A percentile compares a stretch with the other conserved stretches of the same genome.
Conservation (phyloP, 2,329 filamentous ascomycete genomes). For the Penicillium hordei region DNA sequence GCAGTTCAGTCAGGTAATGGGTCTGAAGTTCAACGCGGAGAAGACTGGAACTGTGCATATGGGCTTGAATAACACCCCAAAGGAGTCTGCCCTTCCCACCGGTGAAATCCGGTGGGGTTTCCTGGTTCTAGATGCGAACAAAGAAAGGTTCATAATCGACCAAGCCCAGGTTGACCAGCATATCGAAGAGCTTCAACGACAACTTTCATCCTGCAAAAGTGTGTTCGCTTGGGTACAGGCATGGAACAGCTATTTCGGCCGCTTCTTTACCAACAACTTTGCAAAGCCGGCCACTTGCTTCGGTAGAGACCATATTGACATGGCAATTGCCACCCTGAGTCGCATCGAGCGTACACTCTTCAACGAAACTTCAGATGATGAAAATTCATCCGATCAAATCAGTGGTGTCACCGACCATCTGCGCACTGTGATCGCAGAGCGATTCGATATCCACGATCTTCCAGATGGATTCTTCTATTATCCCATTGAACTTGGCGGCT, state of each 20-base stretch:
- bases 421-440: conserved; percentile 51
- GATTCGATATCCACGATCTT: conserved; percentile 52
- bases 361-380: conserved; percentile 24
- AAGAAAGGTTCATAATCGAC: conserved; percentile 61
- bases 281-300: conserved; percentile 57
- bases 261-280: conserved; percentile 61
- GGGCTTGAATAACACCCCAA: conserved; percentile 16
- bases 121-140: conserved; percentile 54
- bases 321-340: conserved; percentile 53
- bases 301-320: conserved; percentile 56
- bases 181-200: conserved; percentile 58
- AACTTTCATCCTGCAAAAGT: conserved; percentile 57
- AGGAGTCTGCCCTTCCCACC: conserved; percentile 42
- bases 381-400: conserved; percentile 8
- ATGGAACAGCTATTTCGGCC: conserved; percentile 59
- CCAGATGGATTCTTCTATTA: conserved; percentile 56
- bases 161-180: conserved; percentile 59
- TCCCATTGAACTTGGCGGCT: conserved; percentile 52
- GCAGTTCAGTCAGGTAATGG: conserved; percentile 56
- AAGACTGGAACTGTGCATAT: conserved; percentile 57
- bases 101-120: conserved; percentile 62
- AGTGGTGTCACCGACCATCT: conserved; percentile 57
- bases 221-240: conserved; percentile 61
- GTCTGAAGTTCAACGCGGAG: conserved; percentile 58
- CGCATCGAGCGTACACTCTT: conserved; percentile 56